A percentile compares a stretch with the other conserved stretches of the same genome.
Evolutionary conservation across 208 protist species (phyloP).

Genomic region (Leptomonas seymouri): DNA sequence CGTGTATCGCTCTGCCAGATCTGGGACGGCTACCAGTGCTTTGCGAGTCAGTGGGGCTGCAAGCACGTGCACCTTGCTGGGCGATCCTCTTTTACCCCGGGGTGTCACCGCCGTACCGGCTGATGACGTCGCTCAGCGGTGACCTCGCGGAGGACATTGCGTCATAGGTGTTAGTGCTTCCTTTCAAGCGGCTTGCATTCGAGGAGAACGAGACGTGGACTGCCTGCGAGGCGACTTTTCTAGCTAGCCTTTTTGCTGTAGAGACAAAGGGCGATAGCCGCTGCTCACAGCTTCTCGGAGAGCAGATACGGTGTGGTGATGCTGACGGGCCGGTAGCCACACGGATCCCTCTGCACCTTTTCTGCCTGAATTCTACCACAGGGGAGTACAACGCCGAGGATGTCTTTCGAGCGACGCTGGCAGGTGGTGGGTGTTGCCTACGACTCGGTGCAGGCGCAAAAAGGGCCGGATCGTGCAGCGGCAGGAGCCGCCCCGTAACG

Average conservation of each 20-base stretch:
- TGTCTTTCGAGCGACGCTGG: neutral
- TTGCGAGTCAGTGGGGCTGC: slow-evolving; percentile 13
- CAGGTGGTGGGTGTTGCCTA: slow-evolving; percentile 5
- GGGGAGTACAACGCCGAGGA: slow-evolving; percentile 2
- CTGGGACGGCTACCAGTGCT: slow-evolving; percentile 8
- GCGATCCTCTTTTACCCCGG: slow-evolving; percentile 17
- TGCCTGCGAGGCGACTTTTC: too few species aligned
- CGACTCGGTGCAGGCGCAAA: slow-evolving; percentile 6
- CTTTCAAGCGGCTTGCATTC: neutral
- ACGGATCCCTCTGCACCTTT: neutral
- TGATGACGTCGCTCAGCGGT: slow-evolving; percentile 21
- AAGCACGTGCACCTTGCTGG: slow-evolving; percentile 23
- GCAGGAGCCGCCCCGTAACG: slow-evolving; percentile 8
- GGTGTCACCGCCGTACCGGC: slow-evolving; percentile 13
- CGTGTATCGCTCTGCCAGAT: slow-evolving; percentile 6
- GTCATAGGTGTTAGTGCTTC: neutral
- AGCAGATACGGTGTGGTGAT: neutral
- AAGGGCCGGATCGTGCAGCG: neutral
- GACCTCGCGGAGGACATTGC: slow-evolving; percentile 1
- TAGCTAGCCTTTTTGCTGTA: neutral
- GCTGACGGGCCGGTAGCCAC: neutral
- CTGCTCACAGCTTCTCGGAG: slow-evolving; percentile 8
- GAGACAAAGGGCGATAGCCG: neutral
- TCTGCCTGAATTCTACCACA: neutral
- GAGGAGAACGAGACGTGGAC: neutral